Evolutionary conservation across 1,139 yeast genomes (phyloP).

Genomic region (Arxiozyma slooffiae): DNA sequence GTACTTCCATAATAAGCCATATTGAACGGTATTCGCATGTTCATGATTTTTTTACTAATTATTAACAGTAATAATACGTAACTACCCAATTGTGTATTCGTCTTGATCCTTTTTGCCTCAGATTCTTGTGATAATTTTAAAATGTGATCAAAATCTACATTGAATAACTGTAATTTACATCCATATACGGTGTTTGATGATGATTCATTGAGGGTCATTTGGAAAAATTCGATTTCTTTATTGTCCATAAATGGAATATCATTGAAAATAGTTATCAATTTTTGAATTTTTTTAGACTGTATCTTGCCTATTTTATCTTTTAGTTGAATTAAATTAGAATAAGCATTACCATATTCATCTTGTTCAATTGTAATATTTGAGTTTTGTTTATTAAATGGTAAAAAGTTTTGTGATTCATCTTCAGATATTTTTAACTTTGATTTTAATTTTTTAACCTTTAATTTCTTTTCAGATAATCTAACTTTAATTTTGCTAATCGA

Average conservation of each 20-base stretch:
- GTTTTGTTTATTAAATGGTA: neutral
- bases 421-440: neutral
- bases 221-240: neutral
- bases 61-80: slow-evolving; percentile 21
- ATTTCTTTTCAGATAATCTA: neutral
- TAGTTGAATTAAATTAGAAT: slow-evolving; percentile 18
- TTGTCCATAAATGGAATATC: neutral
- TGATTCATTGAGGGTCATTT: neutral
- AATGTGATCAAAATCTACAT: neutral
- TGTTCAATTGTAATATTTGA: slow-evolving; percentile 5
- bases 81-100: slow-evolving; percentile 23
- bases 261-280: slow-evolving; percentile 13
- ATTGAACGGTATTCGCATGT: slow-evolving; percentile 20
- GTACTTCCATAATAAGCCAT: slow-evolving; percentile 25
- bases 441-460: neutral
- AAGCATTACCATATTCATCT: slow-evolving; percentile 24
- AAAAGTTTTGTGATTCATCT: neutral
- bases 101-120: neutral
- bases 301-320: slow-evolving; percentile 13
- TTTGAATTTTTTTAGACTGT: slow-evolving; percentile 16
- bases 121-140: slow-evolving; percentile 1
- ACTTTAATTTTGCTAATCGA: neutral
- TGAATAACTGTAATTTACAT: neutral
- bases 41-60: slow-evolving; percentile 15
- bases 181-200: neutral